phyloP scores from a whole-genome alignment of 371 early-diverging fungal species.

The Blastocladiella emersonii region DNA sequence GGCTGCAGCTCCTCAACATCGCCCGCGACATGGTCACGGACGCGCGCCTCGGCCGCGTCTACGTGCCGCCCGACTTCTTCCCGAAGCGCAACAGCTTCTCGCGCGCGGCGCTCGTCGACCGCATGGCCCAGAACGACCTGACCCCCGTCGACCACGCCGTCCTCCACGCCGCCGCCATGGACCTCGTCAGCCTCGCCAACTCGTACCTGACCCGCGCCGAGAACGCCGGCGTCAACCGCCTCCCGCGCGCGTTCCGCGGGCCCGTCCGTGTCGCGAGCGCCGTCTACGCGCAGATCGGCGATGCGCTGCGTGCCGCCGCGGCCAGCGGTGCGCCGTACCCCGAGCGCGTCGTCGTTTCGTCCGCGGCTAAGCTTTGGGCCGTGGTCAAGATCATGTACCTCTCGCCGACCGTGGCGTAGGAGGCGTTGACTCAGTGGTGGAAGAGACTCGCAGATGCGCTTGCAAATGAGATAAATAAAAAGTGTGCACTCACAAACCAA shows the following conservation, averaged over 20 bases:
- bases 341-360: slow-evolving; percentile 10
- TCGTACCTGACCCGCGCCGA: slow-evolving; percentile 15
- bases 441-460: too few species aligned
- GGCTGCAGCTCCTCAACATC: slow-evolving; percentile 41
- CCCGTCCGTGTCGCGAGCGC: slow-evolving; percentile 33
- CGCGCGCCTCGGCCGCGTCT: slow-evolving; percentile 31
- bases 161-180: slow-evolving; percentile 11
- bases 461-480: too few species aligned
- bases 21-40: slow-evolving; percentile 46
- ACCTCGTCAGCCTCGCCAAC: slow-evolving; percentile 3
- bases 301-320: slow-evolving; percentile 7
- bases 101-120: slow-evolving; percentile 18
- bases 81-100: slow-evolving; percentile 8
- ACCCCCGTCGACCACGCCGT: slow-evolving; percentile 14
- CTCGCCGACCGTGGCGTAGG: too few species aligned
- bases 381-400: not conserved
- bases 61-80: slow-evolving; percentile 27
- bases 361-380: not conserved
- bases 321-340: slow-evolving; percentile 16
- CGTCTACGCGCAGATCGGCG: slow-evolving; percentile 36
- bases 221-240: slow-evolving; percentile 19
- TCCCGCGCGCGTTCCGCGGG: slow-evolving; percentile 23
- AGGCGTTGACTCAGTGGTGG: too few species aligned
- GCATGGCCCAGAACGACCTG: slow-evolving; percentile 12
- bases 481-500: too few species aligned